phyloP scores from a whole-genome alignment of 352 stramenopile genomes.

The Aphanomyces stellatus region DNA sequence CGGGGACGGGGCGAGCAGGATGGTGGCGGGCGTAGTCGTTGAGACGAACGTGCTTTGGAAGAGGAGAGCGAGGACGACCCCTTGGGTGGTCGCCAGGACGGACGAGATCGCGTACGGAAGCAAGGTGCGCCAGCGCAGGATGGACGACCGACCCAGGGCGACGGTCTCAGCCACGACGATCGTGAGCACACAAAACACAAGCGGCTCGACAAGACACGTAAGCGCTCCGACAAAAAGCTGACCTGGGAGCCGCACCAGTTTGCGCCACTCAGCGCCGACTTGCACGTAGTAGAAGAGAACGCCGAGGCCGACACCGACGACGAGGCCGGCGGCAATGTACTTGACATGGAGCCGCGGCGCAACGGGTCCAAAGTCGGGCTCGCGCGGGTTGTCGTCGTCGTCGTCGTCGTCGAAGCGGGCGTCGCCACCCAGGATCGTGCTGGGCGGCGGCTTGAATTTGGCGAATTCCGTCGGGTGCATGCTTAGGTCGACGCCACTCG shows the following conservation, averaged over 20 bases:
- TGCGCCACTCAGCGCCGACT: too few species aligned
- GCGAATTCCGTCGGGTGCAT: too few species aligned
- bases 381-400: too few species aligned
- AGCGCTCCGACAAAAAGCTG: constrained; percentile 67
- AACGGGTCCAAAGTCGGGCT: too few species aligned
- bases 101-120: background rate
- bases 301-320: too few species aligned
- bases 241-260: constrained; percentile 35
- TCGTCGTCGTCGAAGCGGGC: too few species aligned
- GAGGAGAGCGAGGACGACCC: background rate
- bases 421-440: too few species aligned
- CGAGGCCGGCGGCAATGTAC: too few species aligned
- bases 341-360: too few species aligned
- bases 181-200: constrained; percentile 69
- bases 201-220: constrained; percentile 67
- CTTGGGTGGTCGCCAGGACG: background rate
- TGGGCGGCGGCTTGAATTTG: too few species aligned
- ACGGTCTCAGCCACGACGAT: constrained; percentile 49
- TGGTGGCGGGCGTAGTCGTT: background rate
- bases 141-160: constrained; percentile 36
- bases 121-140: background rate
- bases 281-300: too few species aligned
- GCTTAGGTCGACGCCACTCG: too few species aligned
- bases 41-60: background rate
- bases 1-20: background rate